Conservation (phyloP, 139 green algal genomes). For the Edaphochlamys debaryana region DNA sequence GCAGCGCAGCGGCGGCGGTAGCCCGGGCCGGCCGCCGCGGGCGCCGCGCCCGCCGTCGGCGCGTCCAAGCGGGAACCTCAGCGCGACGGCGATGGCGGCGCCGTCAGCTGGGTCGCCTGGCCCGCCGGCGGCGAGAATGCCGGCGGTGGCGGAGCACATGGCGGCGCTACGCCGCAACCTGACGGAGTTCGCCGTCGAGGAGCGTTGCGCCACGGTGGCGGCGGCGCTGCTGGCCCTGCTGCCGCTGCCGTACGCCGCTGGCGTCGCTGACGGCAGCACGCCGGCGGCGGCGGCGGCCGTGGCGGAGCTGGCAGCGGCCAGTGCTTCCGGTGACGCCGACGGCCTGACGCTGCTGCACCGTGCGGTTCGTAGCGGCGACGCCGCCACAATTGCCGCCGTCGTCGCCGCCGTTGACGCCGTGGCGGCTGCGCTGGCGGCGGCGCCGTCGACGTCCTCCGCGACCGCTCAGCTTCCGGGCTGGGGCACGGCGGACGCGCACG, state of each 20-base stretch:
- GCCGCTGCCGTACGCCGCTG: not conserved
- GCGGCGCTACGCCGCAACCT: not conserved
- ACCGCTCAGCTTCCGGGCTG: not conserved
- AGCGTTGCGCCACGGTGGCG: not conserved
- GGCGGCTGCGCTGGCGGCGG: not conserved
- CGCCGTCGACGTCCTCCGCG: not conserved
- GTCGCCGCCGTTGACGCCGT: constrained; percentile 9
- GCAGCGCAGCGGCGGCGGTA: not conserved
- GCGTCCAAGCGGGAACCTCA: no score
- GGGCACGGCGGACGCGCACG: constrained; percentile 11
- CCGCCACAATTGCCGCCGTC: not conserved
- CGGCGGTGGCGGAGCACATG: not conserved
- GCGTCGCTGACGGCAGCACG: not conserved
- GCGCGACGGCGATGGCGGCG: no score
- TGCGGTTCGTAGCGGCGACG: constrained; percentile 16
- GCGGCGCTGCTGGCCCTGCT: not conserved
- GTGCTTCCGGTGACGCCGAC: constrained; percentile 9
- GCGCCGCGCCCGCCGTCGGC: no score
- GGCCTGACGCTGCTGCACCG: constrained; percentile 41
- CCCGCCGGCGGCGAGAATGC: no score
- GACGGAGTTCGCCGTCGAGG: constrained; percentile 26
- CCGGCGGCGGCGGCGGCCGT: not conserved
- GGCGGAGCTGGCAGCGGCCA: not conserved
- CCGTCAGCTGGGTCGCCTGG: no score
- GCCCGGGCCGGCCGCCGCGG: no score